These are phyloP conservation scores for Arabis alpina DNA, from an alignment of 345 rosid species.

Conservation along the genomic window DNA sequence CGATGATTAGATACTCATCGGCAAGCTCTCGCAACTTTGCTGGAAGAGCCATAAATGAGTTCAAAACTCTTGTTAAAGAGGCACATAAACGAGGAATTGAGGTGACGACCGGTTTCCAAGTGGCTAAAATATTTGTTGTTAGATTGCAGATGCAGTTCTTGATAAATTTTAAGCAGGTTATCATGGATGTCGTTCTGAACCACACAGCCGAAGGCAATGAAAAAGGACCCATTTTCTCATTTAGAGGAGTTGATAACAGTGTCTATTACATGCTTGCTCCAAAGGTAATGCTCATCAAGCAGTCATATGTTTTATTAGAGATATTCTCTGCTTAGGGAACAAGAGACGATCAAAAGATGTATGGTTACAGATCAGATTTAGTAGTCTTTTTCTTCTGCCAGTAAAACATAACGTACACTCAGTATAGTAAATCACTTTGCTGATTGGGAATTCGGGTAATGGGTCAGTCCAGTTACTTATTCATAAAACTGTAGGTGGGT, in stretches of 20 bases:
- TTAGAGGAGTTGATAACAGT: constrained; percentile 92
- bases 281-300: constrained; percentile 59
- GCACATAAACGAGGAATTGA: constrained; percentile 97
- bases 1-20: constrained; percentile 91
- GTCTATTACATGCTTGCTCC: constrained; percentile 97
- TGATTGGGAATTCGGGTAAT: constrained; percentile 5
- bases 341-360: constrained; percentile 14
- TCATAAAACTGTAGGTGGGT: constrained; percentile 13
- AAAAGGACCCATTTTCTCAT: constrained; percentile 82
- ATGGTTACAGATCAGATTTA: background rate
- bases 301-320: constrained; percentile 4
- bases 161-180: constrained; percentile 60
- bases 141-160: constrained; percentile 31
- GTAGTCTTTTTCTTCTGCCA: background rate
- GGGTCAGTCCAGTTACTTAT: constrained; percentile 20
- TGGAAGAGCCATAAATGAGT: constrained; percentile 78
- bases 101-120: constrained; percentile 52
- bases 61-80: constrained; percentile 82
- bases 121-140: constrained; percentile 9
- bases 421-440: background rate
- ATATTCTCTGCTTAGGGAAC: constrained; percentile 21
- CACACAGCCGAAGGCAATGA: constrained; percentile 99
- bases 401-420: background rate
- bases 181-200: constrained; percentile 96
- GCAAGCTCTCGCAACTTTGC: constrained; percentile 60